Evolutionary conservation across 768 basidiomycete genomes (phyloP), one percentile per base, ranked within the genome.

Genomic region (Dictyophora rubrovolvata): DNA sequence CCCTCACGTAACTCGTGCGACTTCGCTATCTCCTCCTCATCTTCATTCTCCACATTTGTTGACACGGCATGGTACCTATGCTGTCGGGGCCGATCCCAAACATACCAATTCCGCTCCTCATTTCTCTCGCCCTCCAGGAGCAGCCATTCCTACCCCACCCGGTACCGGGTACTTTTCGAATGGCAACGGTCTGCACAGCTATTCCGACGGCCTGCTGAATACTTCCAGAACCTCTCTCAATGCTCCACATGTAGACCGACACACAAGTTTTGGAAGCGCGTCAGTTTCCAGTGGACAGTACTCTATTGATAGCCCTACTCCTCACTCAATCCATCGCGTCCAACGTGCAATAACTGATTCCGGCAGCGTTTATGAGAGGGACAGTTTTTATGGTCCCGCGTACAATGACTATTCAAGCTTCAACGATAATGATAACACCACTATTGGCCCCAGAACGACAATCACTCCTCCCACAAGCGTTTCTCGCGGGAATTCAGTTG

Each of bases 401-500:
- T 23, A 17, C n/a, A 59, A 34, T 7, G 48, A 22, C 28, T 28
- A 28, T n/a, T n/a, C n/a, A 51, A 51, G 18, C 33, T 16, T 18
- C n/a, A 20, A 51, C 35, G 36, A 23, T 36, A 48, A 52, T 16
- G 50, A 59, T 10, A 22, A 52, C 36, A 53, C 22, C 14, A 17
- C 34, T 14, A 35, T 53, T 11, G 57, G n/a, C 11, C 55, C 42
- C 11, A n/a, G 42, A 12, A 2, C 42, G 10, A 42, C 36, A 7
- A 37, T 35, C 5, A 59, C 48, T 12, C 49, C 48, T 16, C 49
- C 57, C 23, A 59, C 57, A 21, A 28, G 48, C 11, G 33, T 59
- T 35, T 17, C 50, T 20, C 57, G 57, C 11, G 57, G 57, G 11
- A 52, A 52, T 48, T 59, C 57, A 11, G 20, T 59, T 20, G 50